phyloP scores from a whole-genome alignment of 768 basidiomycete species.

The Boletus subcaerulescens region DNA sequence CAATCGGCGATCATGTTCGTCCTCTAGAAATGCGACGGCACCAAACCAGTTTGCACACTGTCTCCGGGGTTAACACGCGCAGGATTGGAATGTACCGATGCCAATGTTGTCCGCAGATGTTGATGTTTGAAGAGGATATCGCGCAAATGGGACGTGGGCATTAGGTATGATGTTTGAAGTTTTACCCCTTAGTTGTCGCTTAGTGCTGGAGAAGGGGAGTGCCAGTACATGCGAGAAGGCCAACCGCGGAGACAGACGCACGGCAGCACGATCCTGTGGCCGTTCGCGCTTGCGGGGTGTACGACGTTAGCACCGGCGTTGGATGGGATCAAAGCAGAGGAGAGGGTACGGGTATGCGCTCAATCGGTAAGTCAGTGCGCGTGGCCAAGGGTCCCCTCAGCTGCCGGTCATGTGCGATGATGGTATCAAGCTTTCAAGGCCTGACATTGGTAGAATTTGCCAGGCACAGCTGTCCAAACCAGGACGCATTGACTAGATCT shows the following conservation, averaged over 20 bases:
- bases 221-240: slow-evolving; percentile 1
- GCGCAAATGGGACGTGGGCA: slow-evolving; percentile 44
- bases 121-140: slow-evolving; percentile 60
- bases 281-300: slow-evolving; percentile 9
- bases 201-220: not conserved
- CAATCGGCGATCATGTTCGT: too few relatives aligned
- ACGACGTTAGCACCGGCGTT: slow-evolving; percentile 29
- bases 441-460: slow-evolving; percentile 12
- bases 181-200: slow-evolving; percentile 34
- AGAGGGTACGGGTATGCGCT: slow-evolving; percentile 34
- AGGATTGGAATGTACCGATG: slow-evolving; percentile 74
- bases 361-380: slow-evolving; percentile 32
- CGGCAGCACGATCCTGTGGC: not conserved
- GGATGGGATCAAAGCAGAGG: slow-evolving; percentile 35
- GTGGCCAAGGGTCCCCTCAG: slow-evolving; percentile 21
- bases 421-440: slow-evolving; percentile 48
- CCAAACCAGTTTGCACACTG: slow-evolving; percentile 66
- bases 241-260: not conserved
- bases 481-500: too few relatives aligned
- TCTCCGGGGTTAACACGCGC: slow-evolving; percentile 52
- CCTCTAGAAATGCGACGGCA: slow-evolving; percentile 63
- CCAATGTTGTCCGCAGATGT: slow-evolving; percentile 55
- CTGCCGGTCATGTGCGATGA: slow-evolving; percentile 28
- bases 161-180: slow-evolving; percentile 43
- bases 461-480: too few relatives aligned